Evolutionary conservation across 1,139 yeast species (phyloP).

Genomic region (Kodamaea sp.): DNA sequence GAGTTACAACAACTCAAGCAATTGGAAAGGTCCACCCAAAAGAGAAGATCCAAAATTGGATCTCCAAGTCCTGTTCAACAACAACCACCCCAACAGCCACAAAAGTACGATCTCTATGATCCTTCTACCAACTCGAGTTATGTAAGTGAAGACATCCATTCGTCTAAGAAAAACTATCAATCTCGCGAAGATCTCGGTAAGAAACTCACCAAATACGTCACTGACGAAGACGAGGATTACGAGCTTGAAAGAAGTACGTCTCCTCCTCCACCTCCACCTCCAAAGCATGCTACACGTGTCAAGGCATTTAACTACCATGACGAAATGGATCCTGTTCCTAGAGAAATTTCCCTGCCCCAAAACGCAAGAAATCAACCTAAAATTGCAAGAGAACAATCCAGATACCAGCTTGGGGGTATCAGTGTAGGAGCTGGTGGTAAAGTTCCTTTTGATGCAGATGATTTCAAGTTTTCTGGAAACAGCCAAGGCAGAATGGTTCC

Average conservation of each 20-base stretch:
- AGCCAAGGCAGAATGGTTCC: slow-evolving; percentile 15
- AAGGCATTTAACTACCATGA: slow-evolving; percentile 14
- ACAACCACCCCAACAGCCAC: not conserved
- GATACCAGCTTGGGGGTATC: not conserved
- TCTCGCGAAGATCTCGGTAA: slow-evolving; percentile 43
- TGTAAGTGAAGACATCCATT: slow-evolving; percentile 38
- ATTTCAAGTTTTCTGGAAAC: slow-evolving; percentile 34
- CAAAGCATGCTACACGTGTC: slow-evolving; percentile 30
- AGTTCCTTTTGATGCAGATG: slow-evolving; percentile 43
- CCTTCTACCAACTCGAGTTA: slow-evolving; percentile 29
- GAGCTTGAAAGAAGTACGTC: slow-evolving; percentile 9
- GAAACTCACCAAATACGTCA: slow-evolving; percentile 29
- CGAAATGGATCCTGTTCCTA: slow-evolving; percentile 7
- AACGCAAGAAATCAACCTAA: not conserved
- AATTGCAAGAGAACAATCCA: slow-evolving; percentile 5
- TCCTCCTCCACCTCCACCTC: slow-evolving; percentile 57
- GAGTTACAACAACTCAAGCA: slow-evolving; percentile 41
- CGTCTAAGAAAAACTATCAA: slow-evolving; percentile 32
- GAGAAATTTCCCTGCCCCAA: slow-evolving; percentile 1
- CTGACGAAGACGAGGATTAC: slow-evolving; percentile 26
- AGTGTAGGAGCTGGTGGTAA: slow-evolving; percentile 16
- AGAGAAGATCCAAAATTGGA: slow-evolving; percentile 13
- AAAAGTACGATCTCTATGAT: slow-evolving; percentile 12
- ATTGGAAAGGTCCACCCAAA: slow-evolving; percentile 31
- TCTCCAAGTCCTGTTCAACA: slow-evolving; percentile 4